phyloP scores from a whole-genome alignment of 352 stramenopile genomes.

The Pythium volutum region DNA sequence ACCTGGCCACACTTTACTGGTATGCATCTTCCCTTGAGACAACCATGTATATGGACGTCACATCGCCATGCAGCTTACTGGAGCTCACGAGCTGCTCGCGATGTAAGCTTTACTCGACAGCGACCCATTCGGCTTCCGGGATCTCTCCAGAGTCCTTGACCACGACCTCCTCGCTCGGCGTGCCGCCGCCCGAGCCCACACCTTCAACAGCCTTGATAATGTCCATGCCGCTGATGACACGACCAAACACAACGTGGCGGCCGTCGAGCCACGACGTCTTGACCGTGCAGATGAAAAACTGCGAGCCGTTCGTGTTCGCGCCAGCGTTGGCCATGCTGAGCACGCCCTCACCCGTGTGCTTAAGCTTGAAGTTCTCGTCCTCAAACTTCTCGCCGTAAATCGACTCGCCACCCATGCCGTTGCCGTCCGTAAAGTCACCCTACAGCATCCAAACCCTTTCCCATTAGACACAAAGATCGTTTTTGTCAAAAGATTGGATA shows the following conservation, averaged over 20 bases:
- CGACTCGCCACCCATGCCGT: conserved; percentile 71
- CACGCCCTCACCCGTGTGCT: conserved; percentile 67
- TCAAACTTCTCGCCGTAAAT: conserved; percentile 82
- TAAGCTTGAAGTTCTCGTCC: conserved; percentile 89
- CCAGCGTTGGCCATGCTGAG: conserved; percentile 87
- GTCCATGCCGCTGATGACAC: conserved; percentile 95
- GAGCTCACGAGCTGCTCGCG: neutral
- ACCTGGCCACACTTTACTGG: neutral
- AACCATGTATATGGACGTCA: neutral
- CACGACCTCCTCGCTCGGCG: conserved; percentile 88
- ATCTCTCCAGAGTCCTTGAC: conserved; percentile 96
- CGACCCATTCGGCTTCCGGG: conserved; percentile 45
- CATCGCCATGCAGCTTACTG: neutral
- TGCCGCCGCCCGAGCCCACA: conserved; percentile 86
- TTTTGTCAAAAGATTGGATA: conserved; percentile 66
- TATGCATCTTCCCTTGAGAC: neutral
- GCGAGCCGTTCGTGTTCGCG: conserved; percentile 92
- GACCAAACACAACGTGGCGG: conserved; percentile 95
- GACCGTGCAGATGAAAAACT: conserved; percentile 98
- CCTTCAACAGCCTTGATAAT: conserved; percentile 96
- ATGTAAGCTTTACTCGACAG: conserved; percentile 26
- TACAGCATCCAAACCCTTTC: neutral
- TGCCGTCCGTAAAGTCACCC: conserved; percentile 77
- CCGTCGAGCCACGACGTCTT: conserved; percentile 90
- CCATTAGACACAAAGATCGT: too few species aligned